These are phyloP conservation scores for Nemania sp. DNA, from an alignment of 2,329 filamentous ascomycete genomes.

Conservation along the genomic window DNA sequence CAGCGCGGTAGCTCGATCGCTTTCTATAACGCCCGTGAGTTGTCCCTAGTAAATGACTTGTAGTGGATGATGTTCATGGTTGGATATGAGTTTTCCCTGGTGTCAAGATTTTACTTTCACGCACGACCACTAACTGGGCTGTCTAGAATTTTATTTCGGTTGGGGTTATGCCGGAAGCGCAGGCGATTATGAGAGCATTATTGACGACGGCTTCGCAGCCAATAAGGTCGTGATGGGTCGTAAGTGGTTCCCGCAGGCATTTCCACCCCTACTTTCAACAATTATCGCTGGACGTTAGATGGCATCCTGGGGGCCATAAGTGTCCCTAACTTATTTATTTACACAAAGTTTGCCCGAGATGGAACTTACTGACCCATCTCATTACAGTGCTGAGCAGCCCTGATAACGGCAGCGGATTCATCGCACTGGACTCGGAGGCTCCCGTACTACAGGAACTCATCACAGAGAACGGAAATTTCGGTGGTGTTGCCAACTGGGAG, in stretches of 20 bases:
- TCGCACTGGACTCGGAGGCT: conserved; percentile 61
- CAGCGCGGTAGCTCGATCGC: conserved; percentile 73
- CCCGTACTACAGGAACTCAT: conserved; percentile 57
- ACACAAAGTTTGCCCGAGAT: neutral
- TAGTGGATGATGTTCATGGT: neutral
- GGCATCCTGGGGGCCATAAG: neutral
- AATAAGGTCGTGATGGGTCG: conserved; percentile 80
- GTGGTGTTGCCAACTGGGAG: conserved; percentile 95
- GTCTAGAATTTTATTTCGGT: conserved; percentile 83
- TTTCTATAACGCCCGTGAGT: conserved; percentile 81
- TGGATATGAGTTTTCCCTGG: neutral
- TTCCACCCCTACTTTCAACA: neutral
- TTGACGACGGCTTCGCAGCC: conserved; percentile 76
- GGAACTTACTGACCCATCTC: conserved; percentile 21
- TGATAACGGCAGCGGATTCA: conserved; percentile 72
- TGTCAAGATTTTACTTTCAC: neutral
- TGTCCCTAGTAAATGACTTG: neutral
- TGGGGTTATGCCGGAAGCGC: conserved; percentile 73
- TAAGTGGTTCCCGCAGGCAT: conserved; percentile 20
- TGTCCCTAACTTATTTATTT: neutral
- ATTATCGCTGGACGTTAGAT: neutral
- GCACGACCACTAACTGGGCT: conserved; percentile 11
- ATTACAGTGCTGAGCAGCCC: conserved; percentile 76
- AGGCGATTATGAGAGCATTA: conserved; percentile 62
- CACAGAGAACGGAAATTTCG: conserved; percentile 74